phyloP scores from a whole-genome alignment of 331 rosid species.

The Cydonia oblonga region DNA sequence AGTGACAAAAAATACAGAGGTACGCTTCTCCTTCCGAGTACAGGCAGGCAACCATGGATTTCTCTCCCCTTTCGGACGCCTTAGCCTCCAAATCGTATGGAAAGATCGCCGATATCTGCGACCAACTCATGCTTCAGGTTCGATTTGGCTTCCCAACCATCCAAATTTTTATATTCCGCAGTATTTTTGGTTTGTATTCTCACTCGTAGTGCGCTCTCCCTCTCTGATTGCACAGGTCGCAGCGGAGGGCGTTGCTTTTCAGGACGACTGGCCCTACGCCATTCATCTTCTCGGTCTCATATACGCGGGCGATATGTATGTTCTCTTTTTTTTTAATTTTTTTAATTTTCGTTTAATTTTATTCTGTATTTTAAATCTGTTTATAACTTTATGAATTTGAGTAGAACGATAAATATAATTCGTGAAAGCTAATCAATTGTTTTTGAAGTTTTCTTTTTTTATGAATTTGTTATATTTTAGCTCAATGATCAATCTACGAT shows the following conservation, averaged over 20 bases:
- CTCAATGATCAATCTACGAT: neutral
- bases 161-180: too few relatives aligned
- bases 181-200: neutral
- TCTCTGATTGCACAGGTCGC: slow-evolving; percentile 46
- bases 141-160: neutral
- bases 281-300: slow-evolving; percentile 71
- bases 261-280: slow-evolving; percentile 85
- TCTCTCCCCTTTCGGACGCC: slow-evolving; percentile 37
- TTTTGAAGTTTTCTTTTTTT: neutral
- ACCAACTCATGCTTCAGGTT: slow-evolving; percentile 66
- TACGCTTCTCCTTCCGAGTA: neutral
- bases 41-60: slow-evolving; percentile 38
- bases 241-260: slow-evolving; percentile 62
- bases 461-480: neutral
- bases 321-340: neutral
- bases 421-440: neutral
- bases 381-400: neutral
- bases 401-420: neutral
- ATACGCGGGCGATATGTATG: slow-evolving; percentile 69
- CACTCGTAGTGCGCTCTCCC: neutral
- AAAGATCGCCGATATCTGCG: slow-evolving; percentile 63
- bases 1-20: neutral
- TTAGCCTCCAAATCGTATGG: slow-evolving; percentile 56
- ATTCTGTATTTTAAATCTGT: neutral
- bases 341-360: neutral